These are phyloP conservation scores for Penicillium sp. DNA, from an alignment of 2,329 filamentous ascomycete genomes.

Conservation along the genomic window DNA sequence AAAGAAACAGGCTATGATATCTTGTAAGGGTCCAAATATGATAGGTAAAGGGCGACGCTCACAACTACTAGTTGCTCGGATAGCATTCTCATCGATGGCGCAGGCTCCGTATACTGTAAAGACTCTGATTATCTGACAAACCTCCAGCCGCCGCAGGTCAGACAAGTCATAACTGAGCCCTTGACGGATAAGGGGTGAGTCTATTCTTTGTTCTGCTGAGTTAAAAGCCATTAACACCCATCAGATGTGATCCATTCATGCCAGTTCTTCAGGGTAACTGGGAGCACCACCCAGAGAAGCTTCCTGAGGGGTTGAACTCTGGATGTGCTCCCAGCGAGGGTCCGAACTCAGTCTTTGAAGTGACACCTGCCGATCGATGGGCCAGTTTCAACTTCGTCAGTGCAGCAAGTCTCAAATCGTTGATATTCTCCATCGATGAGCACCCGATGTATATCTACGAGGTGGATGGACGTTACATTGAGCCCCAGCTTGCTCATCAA, in stretches of 20 bases:
- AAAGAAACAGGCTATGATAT: constrained; percentile 8
- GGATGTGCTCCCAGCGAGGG: background rate
- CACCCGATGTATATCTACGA: constrained; percentile 49
- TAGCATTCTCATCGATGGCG: constrained; percentile 23
- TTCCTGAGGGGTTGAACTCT: background rate
- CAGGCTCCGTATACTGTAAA: constrained; percentile 21
- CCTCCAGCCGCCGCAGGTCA: constrained; percentile 7
- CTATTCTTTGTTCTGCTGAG: no score
- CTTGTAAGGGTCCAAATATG: constrained; percentile 2
- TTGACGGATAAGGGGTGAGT: constrained; percentile 24
- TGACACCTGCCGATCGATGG: constrained; percentile 47
- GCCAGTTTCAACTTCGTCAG: constrained; percentile 57
- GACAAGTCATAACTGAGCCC: constrained; percentile 9
- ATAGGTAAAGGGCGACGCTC: background rate
- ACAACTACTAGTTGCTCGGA: constrained; percentile 19
- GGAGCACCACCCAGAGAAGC: background rate
- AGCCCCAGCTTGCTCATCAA: background rate
- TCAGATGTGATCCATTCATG: constrained; percentile 19
- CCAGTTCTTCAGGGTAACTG: background rate
- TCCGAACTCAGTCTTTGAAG: constrained; percentile 45
- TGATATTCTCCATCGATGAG: constrained; percentile 37
- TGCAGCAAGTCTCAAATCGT: constrained; percentile 52
- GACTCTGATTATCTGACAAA: constrained; percentile 16
- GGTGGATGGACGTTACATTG: background rate
- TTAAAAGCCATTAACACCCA: background rate